Percentiles rank a stretch among this genome's conserved stretches.
Conservation (phyloP, 1,284 basidiomycete species). For the Irpex rosettiformis region DNA sequence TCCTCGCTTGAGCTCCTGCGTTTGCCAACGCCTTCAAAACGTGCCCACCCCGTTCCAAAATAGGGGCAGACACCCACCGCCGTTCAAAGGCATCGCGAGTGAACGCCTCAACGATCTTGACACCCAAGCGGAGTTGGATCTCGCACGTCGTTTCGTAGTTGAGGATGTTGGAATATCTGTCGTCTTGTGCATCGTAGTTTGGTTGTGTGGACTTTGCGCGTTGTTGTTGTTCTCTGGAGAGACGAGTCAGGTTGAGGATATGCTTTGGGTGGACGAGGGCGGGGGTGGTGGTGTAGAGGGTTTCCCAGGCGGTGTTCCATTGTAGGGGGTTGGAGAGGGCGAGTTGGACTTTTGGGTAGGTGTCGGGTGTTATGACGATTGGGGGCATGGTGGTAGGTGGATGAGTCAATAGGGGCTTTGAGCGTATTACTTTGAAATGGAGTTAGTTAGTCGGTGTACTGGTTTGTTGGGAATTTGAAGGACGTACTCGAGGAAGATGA, state of each 20-base stretch:
- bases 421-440: no score
- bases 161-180: background rate
- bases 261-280: no score
- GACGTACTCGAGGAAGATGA: no score
- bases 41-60: background rate
- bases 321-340: background rate
- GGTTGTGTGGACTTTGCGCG: background rate
- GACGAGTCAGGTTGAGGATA: no score
- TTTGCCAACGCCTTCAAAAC: background rate
- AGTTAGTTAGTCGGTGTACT: no score
- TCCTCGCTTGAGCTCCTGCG: background rate
- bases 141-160: background rate
- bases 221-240: no score
- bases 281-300: no score
- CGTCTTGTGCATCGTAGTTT: background rate
- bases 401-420: no score
- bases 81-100: background rate
- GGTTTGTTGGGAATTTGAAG: no score
- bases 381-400: no score
- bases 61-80: background rate
- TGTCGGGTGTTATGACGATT: no score
- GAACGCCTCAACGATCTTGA: background rate
- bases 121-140: background rate
- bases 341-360: no score
- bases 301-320: background rate